Conservation (phyloP, 2,329 filamentous ascomycete genomes). For the Chrysoporthe puriensis region DNA sequence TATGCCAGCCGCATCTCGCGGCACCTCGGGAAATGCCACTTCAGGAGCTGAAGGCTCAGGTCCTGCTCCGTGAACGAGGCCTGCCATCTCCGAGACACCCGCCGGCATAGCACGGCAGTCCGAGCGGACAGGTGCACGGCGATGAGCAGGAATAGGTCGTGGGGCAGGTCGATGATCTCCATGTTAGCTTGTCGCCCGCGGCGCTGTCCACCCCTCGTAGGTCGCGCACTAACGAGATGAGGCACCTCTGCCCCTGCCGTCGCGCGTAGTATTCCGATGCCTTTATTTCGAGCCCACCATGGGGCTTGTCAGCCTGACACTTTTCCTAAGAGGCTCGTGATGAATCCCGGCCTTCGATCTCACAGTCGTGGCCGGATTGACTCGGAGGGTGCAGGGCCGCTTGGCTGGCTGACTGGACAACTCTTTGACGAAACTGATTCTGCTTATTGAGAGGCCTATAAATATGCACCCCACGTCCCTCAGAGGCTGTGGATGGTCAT, state of each 20-base stretch:
- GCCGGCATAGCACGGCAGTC: constrained; percentile 56
- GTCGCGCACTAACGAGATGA: not conserved
- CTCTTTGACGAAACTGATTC: no score
- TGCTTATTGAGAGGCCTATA: no score
- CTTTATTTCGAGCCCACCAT: no score
- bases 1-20: constrained; percentile 52
- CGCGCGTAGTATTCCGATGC: no score
- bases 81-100: constrained; percentile 54
- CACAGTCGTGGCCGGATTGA: not conserved
- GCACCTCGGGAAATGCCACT: constrained; percentile 55
- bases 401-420: not conserved
- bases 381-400: no score
- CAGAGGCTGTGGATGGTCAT: not conserved
- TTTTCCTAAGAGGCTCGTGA: not conserved
- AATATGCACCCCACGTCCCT: not conserved
- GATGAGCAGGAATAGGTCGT: constrained; percentile 61
- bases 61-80: constrained; percentile 52
- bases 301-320: not conserved
- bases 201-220: not conserved
- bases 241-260: not conserved
- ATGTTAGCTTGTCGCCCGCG: constrained; percentile 23
- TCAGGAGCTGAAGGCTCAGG: constrained; percentile 52
- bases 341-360: not conserved
- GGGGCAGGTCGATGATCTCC: constrained; percentile 54
- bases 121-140: constrained; percentile 50